A percentile compares a stretch with the other conserved stretches of the same genome.
These are phyloP conservation scores for Schwanniomyces polymorphus DNA, from an alignment of 805 yeast genomes.

Conservation along the genomic window DNA sequence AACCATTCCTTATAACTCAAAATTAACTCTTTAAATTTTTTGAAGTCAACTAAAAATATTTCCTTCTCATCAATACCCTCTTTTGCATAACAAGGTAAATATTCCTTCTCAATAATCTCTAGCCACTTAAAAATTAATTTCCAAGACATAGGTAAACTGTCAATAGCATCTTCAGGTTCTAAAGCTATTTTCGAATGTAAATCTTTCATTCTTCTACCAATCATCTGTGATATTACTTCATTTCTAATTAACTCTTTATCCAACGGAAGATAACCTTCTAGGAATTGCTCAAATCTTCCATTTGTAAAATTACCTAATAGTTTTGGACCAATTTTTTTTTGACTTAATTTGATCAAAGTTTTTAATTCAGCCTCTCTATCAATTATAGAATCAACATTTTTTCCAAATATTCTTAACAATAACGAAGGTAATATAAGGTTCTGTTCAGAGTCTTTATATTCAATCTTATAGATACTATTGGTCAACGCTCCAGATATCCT, in stretches of 20 bases:
- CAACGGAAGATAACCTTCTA: conserved; percentile 79
- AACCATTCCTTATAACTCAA: conserved; percentile 64
- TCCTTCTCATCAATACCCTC: conserved; percentile 30
- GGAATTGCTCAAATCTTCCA: conserved; percentile 92
- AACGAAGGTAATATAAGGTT: conserved; percentile 54
- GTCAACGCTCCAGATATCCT: conserved; percentile 93
- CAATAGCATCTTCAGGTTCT: conserved; percentile 50
- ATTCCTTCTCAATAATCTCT: conserved; percentile 38
- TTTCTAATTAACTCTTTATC: conserved; percentile 72
- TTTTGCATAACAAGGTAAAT: conserved; percentile 38
- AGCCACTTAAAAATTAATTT: conserved; percentile 71
- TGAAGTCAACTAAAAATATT: conserved; percentile 48
- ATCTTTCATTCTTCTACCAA: conserved; percentile 96
- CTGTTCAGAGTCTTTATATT: conserved; percentile 44
- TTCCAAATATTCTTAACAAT: conserved; percentile 83
- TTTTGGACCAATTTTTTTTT: conserved; percentile 82
- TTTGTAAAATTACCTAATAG: conserved; percentile 86
- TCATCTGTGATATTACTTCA: conserved; percentile 73
- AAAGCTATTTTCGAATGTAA: conserved; percentile 79
- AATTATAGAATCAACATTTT: conserved; percentile 79
- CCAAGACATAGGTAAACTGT: conserved; percentile 70
- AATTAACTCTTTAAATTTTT: conserved; percentile 49
- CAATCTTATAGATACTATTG: conserved; percentile 80
- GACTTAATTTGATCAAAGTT: conserved; percentile 70
- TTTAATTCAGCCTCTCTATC: conserved; percentile 82